Evolutionary conservation across 495 filamentous ascomycete species (phyloP), one percentile per base, ranked within the genome.

Genomic region (Lophium mytilinum): DNA sequence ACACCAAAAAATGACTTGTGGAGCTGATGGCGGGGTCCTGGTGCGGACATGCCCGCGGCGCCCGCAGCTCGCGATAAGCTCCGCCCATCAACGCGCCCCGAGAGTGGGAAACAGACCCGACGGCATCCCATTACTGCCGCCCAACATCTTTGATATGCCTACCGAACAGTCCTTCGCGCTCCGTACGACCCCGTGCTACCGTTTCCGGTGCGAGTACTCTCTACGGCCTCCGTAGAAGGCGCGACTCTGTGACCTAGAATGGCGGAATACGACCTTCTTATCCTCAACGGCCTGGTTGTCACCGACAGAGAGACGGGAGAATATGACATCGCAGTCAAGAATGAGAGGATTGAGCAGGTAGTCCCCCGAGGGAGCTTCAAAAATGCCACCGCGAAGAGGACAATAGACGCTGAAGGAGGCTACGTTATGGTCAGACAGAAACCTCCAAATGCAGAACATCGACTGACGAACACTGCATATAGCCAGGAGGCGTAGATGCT

Each of bases 281-380:
- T 79, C 53, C 52, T 74, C 39, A 77, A 79, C 52, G 76, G 76
- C 34, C 47, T 75, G 3, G 72, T 76, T 1, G 75, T 76, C n/a
- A 80, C 78, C 3, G 74, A 75, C 8, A 64, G 69, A 1, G 73
- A 79, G 51, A 63, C 73, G 12, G 66, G 69, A 3, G 69, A 74
- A 30, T 71, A 65, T 51, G 78, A 83, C 63, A 76, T 83, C 57
- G 79, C 71, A 51, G 70, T 81, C 60, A 75, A 71, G 49, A 68
- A 73, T 68, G 78, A 76, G 37, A 81, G 78, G 66, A 76, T 81
- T 56, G 68, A 62, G 10, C 70, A 76, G 33, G 58, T 82, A 30
- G 70, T 70, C 37, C 70, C 69, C 9, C 66, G 61, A 41, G 71
- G 71, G 10, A 62, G 43, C 12, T 65, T 74, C 34, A 59, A 43